These are phyloP conservation scores for Pharus latifolius DNA, from an alignment of 176 grass and related monocot species.

Conservation along the genomic window DNA sequence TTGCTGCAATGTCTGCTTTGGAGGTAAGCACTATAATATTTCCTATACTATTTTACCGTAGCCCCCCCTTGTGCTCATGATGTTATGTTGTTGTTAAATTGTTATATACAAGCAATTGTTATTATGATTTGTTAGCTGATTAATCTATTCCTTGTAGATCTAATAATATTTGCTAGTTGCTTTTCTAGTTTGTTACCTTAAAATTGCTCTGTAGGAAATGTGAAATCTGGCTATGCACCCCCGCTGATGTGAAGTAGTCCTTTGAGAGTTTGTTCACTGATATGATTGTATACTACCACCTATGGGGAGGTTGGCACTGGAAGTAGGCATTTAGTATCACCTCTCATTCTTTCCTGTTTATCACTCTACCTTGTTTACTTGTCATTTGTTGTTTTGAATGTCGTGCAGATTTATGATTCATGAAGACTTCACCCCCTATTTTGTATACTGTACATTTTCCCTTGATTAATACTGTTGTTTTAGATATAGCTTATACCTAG, in stretches of 20 bases:
- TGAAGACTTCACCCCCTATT: too few relatives aligned
- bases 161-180: neutral
- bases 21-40: conserved; percentile 48
- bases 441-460: too few relatives aligned
- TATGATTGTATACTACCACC: neutral
- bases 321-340: too few relatives aligned
- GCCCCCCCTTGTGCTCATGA: neutral
- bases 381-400: too few relatives aligned
- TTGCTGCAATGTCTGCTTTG: conserved; percentile 97
- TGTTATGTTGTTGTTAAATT: neutral
- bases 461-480: too few relatives aligned
- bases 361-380: too few relatives aligned
- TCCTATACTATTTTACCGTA: neutral
- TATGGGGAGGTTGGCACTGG: neutral
- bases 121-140: neutral
- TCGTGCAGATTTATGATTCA: too few relatives aligned
- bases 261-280: neutral
- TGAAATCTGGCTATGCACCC: neutral
- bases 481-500: too few relatives aligned
- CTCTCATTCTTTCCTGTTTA: too few relatives aligned
- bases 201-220: neutral
- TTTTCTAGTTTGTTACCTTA: neutral
- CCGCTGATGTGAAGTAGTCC: neutral
- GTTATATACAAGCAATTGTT: neutral
- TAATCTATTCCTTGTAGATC: neutral